A percentile compares a stretch with the other conserved stretches of the same genome.
phyloP scores from a whole-genome alignment of 2,329 filamentous ascomycete species.

The Nemania sp. region DNA sequence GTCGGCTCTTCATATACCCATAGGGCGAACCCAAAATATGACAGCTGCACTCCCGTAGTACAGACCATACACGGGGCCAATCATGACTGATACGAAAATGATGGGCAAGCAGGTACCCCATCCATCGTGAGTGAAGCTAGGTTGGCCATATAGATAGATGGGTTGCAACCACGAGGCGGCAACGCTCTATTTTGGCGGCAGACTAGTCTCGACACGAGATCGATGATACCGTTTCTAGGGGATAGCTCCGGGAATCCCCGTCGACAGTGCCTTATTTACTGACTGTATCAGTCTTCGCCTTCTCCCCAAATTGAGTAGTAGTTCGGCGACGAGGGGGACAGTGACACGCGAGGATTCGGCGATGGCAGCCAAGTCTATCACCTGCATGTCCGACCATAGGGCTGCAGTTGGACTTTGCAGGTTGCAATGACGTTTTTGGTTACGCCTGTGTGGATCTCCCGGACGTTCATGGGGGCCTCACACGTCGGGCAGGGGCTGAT shows the following conservation, averaged over 20 bases:
- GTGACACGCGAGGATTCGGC: constrained; percentile 1
- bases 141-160: constrained; percentile 14
- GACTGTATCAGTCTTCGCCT: constrained; percentile 11
- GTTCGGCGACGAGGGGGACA: constrained; percentile 9
- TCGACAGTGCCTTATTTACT: constrained; percentile 19
- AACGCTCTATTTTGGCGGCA: constrained; percentile 22
- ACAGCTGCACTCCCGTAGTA: constrained; percentile 13
- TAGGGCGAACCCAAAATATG: not conserved
- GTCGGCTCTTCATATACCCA: constrained; percentile 19
- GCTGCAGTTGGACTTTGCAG: constrained; percentile 28
- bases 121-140: constrained; percentile 23
- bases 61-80: constrained; percentile 9
- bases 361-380: constrained; percentile 15
- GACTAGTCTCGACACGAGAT: constrained; percentile 28
- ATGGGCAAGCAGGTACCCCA: constrained; percentile 5
- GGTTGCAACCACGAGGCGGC: constrained; percentile 14
- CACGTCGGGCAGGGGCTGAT: constrained; percentile 21
- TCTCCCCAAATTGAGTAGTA: constrained; percentile 10
- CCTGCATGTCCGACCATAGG: constrained; percentile 21
- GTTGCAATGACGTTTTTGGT: constrained; percentile 23
- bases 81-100: constrained; percentile 19
- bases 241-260: constrained; percentile 25
- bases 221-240: constrained; percentile 25
- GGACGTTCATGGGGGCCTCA: constrained; percentile 24
- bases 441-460: constrained; percentile 21